phyloP scores from a whole-genome alignment of 352 stramenopile genomes.

The Phytophthora ohioensis region DNA sequence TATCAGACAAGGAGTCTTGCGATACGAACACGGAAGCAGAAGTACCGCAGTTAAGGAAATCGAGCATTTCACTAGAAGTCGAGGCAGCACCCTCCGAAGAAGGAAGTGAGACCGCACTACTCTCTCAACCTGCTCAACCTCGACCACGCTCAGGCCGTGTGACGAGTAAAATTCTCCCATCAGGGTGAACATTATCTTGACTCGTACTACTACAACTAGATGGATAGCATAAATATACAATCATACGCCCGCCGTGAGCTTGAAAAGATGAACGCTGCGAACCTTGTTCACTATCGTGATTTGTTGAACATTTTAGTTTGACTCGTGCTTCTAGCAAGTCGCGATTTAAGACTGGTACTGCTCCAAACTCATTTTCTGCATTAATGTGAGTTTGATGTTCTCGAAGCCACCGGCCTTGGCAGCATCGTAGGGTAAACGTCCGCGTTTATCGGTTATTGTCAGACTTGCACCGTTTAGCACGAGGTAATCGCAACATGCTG shows the following conservation, averaged over 20 bases:
- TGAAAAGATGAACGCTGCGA: neutral
- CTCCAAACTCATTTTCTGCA: constrained; percentile 78
- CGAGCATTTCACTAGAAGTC: constrained; percentile 21
- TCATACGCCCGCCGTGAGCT: neutral
- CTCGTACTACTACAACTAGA: constrained; percentile 19
- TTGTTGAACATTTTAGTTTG: too few species aligned
- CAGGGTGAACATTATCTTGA: constrained; percentile 31
- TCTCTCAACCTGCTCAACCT: constrained; percentile 24
- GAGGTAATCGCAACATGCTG: constrained; percentile 78
- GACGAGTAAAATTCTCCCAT: constrained; percentile 55
- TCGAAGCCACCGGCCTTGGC: constrained; percentile 71
- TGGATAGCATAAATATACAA: constrained; percentile 32
- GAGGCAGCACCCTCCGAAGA: constrained; percentile 19
- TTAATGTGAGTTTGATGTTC: constrained; percentile 66
- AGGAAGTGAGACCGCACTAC: constrained; percentile 21
- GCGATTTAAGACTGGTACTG: constrained; percentile 61
- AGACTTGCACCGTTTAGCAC: constrained; percentile 84
- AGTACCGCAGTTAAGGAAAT: neutral
- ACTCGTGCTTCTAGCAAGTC: too few species aligned
- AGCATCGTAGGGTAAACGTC: constrained; percentile 64
- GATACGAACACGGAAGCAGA: constrained; percentile 6
- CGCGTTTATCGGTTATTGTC: constrained; percentile 53
- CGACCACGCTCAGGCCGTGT: constrained; percentile 35
- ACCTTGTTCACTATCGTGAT: too few species aligned
- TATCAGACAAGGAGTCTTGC: constrained; percentile 28